phyloP scores from a whole-genome alignment of 768 basidiomycete genomes.

The Russula abietina region DNA sequence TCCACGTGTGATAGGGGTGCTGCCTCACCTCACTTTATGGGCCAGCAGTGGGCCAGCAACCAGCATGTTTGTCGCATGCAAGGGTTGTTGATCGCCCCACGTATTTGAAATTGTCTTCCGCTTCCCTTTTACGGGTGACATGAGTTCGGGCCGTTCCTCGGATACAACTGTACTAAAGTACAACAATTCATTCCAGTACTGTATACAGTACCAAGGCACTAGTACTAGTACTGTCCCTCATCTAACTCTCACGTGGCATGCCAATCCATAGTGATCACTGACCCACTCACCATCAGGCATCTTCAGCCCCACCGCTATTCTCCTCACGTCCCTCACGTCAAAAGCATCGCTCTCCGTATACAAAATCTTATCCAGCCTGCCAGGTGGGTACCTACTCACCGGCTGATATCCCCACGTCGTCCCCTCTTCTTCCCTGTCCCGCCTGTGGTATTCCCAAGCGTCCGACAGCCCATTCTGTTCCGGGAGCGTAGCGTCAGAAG shows the following conservation, averaged over 20 bases:
- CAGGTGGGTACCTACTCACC: constrained; percentile 40
- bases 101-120: not conserved
- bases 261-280: constrained; percentile 66
- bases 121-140: too few species aligned
- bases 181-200: too few species aligned
- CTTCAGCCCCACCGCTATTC: constrained; percentile 52
- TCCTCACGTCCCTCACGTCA: constrained; percentile 46
- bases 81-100: not conserved
- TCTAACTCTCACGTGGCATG: constrained; percentile 35
- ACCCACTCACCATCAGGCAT: constrained; percentile 42
- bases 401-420: constrained; percentile 72
- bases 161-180: too few species aligned
- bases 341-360: constrained; percentile 47
- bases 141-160: too few species aligned
- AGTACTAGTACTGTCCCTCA: too few species aligned
- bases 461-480: constrained; percentile 48
- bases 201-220: too few species aligned
- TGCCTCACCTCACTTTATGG: not conserved
- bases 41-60: not conserved
- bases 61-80: not conserved
- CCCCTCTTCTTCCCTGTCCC: constrained; percentile 40
- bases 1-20: not conserved
- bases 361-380: constrained; percentile 60
- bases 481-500: constrained; percentile 40
- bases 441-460: constrained; percentile 46